phyloP scores from a whole-genome alignment of 768 basidiomycete species.

The Lanmaoa pseudosensibilis region DNA sequence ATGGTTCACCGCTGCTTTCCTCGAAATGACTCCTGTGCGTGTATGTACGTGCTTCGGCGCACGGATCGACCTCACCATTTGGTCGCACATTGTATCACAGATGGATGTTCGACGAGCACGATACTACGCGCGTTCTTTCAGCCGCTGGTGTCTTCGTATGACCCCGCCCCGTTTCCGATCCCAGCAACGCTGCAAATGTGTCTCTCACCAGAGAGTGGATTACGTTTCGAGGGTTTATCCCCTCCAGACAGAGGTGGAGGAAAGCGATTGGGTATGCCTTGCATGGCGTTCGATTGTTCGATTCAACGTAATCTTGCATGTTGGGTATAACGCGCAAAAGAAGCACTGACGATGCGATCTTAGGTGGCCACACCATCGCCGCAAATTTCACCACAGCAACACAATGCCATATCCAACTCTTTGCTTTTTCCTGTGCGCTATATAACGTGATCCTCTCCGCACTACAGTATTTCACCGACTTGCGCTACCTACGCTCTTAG shows the following conservation, averaged over 20 bases:
- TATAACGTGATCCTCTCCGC: constrained; percentile 32
- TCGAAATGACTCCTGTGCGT: constrained; percentile 17
- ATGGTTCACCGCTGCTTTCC: constrained; percentile 39
- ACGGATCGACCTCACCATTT: constrained; percentile 39
- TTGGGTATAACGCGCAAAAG: not conserved
- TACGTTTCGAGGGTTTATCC: constrained; percentile 32
- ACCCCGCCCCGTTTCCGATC: constrained; percentile 23
- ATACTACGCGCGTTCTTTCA: constrained; percentile 47
- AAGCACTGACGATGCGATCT: not conserved
- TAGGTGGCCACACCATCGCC: constrained; percentile 59
- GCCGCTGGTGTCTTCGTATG: constrained; percentile 27
- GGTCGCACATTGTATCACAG: constrained; percentile 50
- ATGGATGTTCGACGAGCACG: constrained; percentile 47
- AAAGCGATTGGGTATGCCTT: constrained; percentile 44
- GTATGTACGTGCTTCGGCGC: constrained; percentile 36
- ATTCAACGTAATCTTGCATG: constrained; percentile 34
- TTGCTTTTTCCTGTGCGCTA: constrained; percentile 29
- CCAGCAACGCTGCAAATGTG: constrained; percentile 41
- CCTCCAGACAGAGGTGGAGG: constrained; percentile 44
- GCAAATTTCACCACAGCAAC: constrained; percentile 38
- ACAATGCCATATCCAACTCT: constrained; percentile 19
- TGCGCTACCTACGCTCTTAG: constrained; percentile 47
- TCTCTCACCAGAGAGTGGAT: constrained; percentile 39
- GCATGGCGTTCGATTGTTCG: constrained; percentile 30
- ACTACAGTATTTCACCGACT: constrained; percentile 46